Base-by-base conservation (phyloP, 495 filamentous ascomycete genomes). In the Aspergillus baeticus region DNA sequence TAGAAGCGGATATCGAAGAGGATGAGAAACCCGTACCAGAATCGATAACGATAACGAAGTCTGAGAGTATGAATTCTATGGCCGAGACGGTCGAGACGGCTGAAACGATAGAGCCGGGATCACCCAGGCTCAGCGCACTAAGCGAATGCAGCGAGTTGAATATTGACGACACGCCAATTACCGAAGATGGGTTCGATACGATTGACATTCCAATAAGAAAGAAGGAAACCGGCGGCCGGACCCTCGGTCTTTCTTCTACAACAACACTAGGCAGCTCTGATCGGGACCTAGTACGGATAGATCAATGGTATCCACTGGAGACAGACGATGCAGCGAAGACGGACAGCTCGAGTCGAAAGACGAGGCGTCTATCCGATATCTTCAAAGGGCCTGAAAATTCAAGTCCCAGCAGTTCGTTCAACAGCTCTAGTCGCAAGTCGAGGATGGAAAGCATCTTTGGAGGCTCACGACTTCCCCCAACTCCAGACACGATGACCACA, bases 71-170 rank as follows among this genome's bases (percentile, higher is more conserved):
- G 23, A 58, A 72, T 36, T 75, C 74, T 4, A 70, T 67, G 60
- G 65, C 38, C 18, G 69, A 65, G 31, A 68, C 51, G 2, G 36
- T 51, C 5, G 26, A 29, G 8, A 70, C 66, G 60, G 65, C 38
- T 21, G 69, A 64, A 31, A 68, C 51, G 2, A 35, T 52, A 4
- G 73, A 75, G 13, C 64, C 71, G 0, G 68, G 60, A 44, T 90
- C 87, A 46, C 88, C 88, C 7, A 80, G 86, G 44, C 71, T 92
- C 17, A 92, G 89, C 59, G 78, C 89, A 15, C 77, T 93, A 23
- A 92, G 89, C 63, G 88, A 93, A 68, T 90, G 87, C 62, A 90
- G 87, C 29, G 89, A 92, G 59, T 61, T 88, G 10, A 87, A 84
- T 63, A 76, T 89, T 6, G 85, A 86, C 53, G 87, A 69, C 26